Evolutionary conservation across 495 filamentous ascomycete species (phyloP), one percentile per base, ranked within the genome.

Genomic region (Lindgomyces ingoldianus): DNA sequence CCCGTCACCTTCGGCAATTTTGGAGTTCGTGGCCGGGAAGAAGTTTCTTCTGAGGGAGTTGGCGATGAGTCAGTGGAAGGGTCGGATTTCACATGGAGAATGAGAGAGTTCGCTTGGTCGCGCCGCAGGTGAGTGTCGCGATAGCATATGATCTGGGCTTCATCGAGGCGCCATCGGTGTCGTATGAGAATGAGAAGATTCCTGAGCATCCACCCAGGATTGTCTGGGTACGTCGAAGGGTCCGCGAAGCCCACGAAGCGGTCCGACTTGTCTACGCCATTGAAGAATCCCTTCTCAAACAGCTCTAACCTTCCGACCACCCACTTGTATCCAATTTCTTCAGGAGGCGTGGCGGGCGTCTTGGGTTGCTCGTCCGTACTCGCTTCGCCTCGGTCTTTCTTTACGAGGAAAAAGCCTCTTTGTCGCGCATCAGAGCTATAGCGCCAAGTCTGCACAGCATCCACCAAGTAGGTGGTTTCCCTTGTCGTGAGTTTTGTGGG

Each of bases 371-470:
- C 70, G 27, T 70, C 57, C 29, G 36, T 55, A 69, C 51, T 56
- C 8, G 54, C 24, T 2, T 69, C 67, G 10, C 58, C 66, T 12
- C 77, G 78, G n/a, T 84, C 67, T 69, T 84, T 89, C 70, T 93
- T 95, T 26, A 89, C 92, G 10, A 98, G 78, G 73, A 98, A 98
- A 78, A 97, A 98, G 10, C 94, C 94, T 70, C 91, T 86, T 72
- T 98, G 91, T 57, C 89, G 81, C 33, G 81, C 80, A 74, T 97
- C 92, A 36, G 87, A 84, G 16, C 78, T 79, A 72, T 91, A 91
- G 60, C 84, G 85, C 94, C 94, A 98, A 16, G 90, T 91, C 64
- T 92, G 87, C 1, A 96, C 85, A 3, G 83, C 75, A 41, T 96
- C 91, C 11, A 89, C 88, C 22, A 98, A 81, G 2, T 81, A 78